Evolutionary conservation across 352 stramenopile species (phyloP).

Genomic region (Blastocystis sp.): DNA sequence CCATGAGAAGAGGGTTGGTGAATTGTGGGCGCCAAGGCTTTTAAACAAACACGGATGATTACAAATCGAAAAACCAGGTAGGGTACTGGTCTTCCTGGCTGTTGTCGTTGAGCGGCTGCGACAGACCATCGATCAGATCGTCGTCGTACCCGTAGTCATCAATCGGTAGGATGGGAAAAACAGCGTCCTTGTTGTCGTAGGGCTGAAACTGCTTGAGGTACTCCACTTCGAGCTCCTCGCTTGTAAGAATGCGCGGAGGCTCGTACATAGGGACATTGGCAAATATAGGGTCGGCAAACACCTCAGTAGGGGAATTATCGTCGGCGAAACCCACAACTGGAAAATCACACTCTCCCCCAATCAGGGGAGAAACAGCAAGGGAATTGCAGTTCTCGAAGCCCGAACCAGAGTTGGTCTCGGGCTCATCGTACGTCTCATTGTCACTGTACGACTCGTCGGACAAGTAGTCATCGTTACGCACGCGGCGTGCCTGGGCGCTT

Average conservation of each 20-base stretch:
- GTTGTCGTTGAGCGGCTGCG: conserved; percentile 1
- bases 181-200: conserved; percentile 6
- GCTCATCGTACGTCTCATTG: background rate
- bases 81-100: background rate
- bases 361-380: background rate
- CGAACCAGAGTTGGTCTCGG: background rate
- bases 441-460: background rate
- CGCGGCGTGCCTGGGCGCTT: background rate
- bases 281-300: background rate
- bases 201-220: background rate
- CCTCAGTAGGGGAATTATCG: background rate
- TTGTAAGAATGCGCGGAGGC: background rate
- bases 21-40: background rate
- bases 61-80: background rate
- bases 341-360: too few species aligned
- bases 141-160: background rate
- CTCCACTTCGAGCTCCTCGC: background rate
- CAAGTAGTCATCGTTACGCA: background rate
- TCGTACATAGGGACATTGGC: background rate
- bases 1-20: background rate
- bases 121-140: background rate
- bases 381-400: background rate
- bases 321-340: background rate
- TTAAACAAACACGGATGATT: background rate
- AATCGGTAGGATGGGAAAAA: background rate